Conservation (phyloP, 352 stramenopile species). For the Phytophthora pinifolia region DNA sequence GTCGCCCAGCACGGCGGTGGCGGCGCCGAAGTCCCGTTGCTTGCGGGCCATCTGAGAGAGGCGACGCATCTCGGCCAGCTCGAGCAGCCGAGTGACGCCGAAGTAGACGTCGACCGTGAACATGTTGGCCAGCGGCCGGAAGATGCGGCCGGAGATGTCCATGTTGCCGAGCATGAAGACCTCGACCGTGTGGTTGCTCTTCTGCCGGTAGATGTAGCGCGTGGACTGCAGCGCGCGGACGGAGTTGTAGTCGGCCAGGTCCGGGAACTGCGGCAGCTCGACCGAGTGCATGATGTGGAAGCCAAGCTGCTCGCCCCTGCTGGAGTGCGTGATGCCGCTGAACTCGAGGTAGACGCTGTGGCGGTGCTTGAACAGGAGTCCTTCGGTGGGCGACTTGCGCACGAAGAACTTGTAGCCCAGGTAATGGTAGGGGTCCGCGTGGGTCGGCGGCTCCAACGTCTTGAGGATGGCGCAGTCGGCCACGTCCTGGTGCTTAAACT, state of each 20-base stretch:
- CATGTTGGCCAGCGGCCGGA: constrained; percentile 41
- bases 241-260: constrained; percentile 51
- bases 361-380: constrained; percentile 47
- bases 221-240: constrained; percentile 53
- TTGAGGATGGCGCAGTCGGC: constrained; percentile 64
- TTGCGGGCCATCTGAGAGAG: constrained; percentile 53
- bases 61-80: constrained; percentile 53
- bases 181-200: constrained; percentile 46
- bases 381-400: constrained; percentile 45
- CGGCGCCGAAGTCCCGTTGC: constrained; percentile 30
- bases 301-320: constrained; percentile 49
- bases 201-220: constrained; percentile 60
- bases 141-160: constrained; percentile 43
- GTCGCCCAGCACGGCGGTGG: constrained; percentile 19
- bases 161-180: constrained; percentile 67
- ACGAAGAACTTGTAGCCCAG: constrained; percentile 75
- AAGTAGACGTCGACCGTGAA: constrained; percentile 48
- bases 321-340: constrained; percentile 42
- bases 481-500: constrained; percentile 62
- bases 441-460: constrained; percentile 49
- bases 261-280: constrained; percentile 53
- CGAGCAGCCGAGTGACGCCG: constrained; percentile 43
- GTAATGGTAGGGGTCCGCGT: constrained; percentile 50
- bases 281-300: constrained; percentile 77
- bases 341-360: constrained; percentile 65